Percentiles rank a stretch among this genome's conserved stretches.
phyloP scores from a whole-genome alignment of 495 filamentous ascomycete genomes.

The Neurospora sp. region DNA sequence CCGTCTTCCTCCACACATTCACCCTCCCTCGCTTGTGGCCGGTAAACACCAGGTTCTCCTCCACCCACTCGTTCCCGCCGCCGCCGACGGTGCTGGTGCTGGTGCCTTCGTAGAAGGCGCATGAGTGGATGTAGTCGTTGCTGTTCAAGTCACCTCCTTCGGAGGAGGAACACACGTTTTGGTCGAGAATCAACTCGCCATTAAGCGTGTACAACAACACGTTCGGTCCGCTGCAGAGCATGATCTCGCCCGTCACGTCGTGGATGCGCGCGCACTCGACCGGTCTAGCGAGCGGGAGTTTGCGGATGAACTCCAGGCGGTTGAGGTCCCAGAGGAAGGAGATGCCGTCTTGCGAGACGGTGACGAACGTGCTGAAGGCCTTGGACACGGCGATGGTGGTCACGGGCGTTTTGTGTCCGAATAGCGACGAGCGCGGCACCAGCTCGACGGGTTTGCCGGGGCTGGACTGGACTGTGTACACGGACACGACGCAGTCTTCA shows the following conservation, averaged over 20 bases:
- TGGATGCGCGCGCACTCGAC: conserved; percentile 75
- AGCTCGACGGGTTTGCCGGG: conserved; percentile 63
- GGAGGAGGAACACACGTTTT: conserved; percentile 55
- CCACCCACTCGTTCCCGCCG: conserved; percentile 80
- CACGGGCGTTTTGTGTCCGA: conserved; percentile 78
- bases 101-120: conserved; percentile 83
- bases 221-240: conserved; percentile 65
- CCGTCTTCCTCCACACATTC: conserved; percentile 55
- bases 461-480: conserved; percentile 56
- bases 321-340: conserved; percentile 93
- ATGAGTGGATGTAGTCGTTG: conserved; percentile 67
- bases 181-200: conserved; percentile 68
- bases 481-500: conserved; percentile 78
- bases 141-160: neutral
- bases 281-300: conserved; percentile 43
- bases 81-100: neutral
- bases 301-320: conserved; percentile 71
- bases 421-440: conserved; percentile 67
- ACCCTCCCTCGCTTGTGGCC: conserved; percentile 78
- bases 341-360: conserved; percentile 68
- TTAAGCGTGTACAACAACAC: conserved; percentile 83
- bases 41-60: conserved; percentile 77
- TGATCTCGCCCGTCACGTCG: conserved; percentile 78
- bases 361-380: conserved; percentile 77
- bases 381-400: conserved; percentile 72